Evolutionary conservation across 768 basidiomycete genomes (phyloP), one percentile per base, ranked within the genome.

Genomic region (Hericium erinaceus): DNA sequence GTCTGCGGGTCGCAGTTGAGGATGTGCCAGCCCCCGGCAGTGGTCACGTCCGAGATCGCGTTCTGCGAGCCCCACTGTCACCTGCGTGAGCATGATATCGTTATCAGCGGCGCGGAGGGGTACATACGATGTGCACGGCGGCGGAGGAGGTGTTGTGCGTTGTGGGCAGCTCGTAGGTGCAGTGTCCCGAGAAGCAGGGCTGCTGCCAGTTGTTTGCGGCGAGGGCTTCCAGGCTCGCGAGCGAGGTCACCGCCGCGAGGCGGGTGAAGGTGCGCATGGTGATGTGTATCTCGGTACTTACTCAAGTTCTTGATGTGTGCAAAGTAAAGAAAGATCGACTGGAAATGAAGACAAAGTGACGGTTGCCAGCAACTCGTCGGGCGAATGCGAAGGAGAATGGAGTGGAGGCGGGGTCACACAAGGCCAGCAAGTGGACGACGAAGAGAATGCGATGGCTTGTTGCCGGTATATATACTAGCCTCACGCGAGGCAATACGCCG

Each of bases 11-110:
- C 57, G 41, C 64, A 65, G 48, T 49, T 55, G 12, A 56, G n/a
- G 37, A 65, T 62, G 16, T 55, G 46, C 64, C 64, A 65, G 41
- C 64, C 64, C 13, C 63, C 63, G 20, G 61, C 63, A n/a, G 53
- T 22, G 12, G 64, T 65, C 41, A 65, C 62, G 53, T 65, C 64
- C 20, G 58, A 55, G n/a, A 59, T 50, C 10, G 54, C 58, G 22
- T 33, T 40, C 2, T 41, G 49, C 13, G 54, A 24, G 9, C 58
- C 58, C 20, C 41, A 51, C 58, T 58, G 54, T 26, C 2, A 4
- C 1, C 22, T 55, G 39, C 7, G 40, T 37, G 39, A 33, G 39
- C 18, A 24, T 26, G 2, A 2, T 15, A 15, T 9, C 4, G 33
- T 15, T 22, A 33, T 52, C 9, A 13, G 7, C 16, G 33, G 16